Evolutionary conservation across 495 filamentous ascomycete species (phyloP).

Genomic region (Sporormia fimetaria): DNA sequence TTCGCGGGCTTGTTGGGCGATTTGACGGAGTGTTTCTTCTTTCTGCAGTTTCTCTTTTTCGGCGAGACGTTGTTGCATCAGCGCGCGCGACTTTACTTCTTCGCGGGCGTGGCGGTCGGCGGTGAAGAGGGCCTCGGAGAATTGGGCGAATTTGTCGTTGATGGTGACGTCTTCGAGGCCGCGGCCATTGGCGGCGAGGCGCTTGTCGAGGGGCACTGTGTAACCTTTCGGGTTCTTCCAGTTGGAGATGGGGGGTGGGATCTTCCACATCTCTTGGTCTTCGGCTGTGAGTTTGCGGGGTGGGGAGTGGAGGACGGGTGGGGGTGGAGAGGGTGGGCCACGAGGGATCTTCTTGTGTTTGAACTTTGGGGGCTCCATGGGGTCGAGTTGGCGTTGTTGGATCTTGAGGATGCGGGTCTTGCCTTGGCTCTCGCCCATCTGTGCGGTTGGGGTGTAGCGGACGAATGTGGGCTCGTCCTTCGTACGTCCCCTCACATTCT

Average conservation of each 20-base stretch:
- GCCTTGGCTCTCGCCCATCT: constrained; percentile 87
- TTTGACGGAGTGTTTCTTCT: constrained; percentile 78
- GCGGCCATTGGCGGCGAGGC: constrained; percentile 88
- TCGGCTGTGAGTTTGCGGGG: constrained; percentile 91
- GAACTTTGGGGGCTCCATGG: constrained; percentile 97
- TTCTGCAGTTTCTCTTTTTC: constrained; percentile 93
- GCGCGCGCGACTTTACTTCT: constrained; percentile 80
- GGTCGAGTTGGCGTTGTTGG: constrained; percentile 85
- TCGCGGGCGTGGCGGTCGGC: constrained; percentile 91
- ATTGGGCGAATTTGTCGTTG: constrained; percentile 97
- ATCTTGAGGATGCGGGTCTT: constrained; percentile 98
- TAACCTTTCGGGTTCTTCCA: constrained; percentile 99
- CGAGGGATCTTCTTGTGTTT: constrained; percentile 97
- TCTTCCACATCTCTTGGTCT: constrained; percentile 94
- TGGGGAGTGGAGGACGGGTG: constrained; percentile 91
- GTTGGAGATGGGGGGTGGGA: constrained; percentile 87
- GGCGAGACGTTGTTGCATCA: constrained; percentile 93
- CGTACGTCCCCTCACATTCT: constrained; percentile 71
- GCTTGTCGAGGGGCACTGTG: constrained; percentile 91
- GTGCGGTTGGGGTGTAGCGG: constrained; percentile 85
- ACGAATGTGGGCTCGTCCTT: constrained; percentile 85
- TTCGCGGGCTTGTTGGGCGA: constrained; percentile 86
- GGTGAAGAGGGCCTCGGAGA: constrained; percentile 86
- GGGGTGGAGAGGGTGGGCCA: constrained; percentile 83
- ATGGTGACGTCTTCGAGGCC: constrained; percentile 90